These are phyloP conservation scores for Corymbia calophylla DNA, from an alignment of 441 rosid genomes.

Conservation along the genomic window DNA sequence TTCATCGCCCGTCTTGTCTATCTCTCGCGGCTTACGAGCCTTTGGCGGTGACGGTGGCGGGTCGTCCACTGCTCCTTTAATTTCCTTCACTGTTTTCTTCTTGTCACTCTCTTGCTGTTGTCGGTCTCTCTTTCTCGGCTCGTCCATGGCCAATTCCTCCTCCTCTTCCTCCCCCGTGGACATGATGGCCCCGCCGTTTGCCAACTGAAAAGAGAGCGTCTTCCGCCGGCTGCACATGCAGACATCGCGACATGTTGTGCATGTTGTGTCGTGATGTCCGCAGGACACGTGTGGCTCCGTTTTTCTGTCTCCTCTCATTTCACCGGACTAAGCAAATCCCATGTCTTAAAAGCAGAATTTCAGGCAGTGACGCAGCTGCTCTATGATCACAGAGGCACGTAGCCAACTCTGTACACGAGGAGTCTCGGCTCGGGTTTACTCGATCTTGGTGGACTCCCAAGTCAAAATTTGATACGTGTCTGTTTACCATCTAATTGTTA, in stretches of 20 bases:
- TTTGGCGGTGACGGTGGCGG: neutral
- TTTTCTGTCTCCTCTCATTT: neutral
- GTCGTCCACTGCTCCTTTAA: slow-evolving; percentile 6
- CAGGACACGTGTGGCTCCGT: neutral
- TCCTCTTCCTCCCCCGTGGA: neutral
- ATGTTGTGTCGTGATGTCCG: neutral
- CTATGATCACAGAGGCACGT: neutral
- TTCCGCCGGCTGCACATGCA: neutral
- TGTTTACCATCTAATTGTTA: neutral
- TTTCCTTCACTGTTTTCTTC: neutral
- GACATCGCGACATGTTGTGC: neutral
- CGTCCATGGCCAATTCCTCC: neutral
- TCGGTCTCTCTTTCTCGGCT: neutral
- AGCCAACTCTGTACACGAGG: neutral
- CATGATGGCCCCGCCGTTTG: neutral
- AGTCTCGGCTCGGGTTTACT: neutral
- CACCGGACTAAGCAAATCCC: neutral
- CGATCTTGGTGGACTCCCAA: neutral
- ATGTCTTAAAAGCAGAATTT: neutral
- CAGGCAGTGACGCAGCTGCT: neutral
- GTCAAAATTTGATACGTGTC: neutral
- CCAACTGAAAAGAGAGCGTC: neutral
- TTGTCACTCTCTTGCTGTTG: neutral
- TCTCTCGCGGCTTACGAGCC: neutral
- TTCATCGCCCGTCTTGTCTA: neutral